Conservation (phyloP, 2,329 filamentous ascomycete genomes). For the Paecilomyces niveus region DNA sequence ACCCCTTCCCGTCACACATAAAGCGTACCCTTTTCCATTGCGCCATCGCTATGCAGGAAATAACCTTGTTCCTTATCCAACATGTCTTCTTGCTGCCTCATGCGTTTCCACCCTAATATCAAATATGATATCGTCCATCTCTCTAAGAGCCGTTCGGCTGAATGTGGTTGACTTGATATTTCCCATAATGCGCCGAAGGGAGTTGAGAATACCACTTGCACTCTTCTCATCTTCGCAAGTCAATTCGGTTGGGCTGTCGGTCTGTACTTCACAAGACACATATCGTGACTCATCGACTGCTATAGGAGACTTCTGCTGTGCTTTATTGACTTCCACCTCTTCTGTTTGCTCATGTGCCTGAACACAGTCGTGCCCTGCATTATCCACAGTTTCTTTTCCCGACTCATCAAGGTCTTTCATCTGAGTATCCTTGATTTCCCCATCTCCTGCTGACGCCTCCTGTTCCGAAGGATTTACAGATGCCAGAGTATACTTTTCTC, state of each 20-base stretch:
- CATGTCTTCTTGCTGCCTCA: conserved; percentile 55
- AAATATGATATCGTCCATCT: conserved; percentile 72
- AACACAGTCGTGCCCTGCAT: neutral
- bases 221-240: neutral
- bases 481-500: neutral
- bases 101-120: conserved; percentile 69
- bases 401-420: neutral
- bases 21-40: neutral
- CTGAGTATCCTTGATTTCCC: neutral
- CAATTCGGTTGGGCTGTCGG: conserved; percentile 9
- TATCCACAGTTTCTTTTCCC: neutral
- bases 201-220: conserved; percentile 40
- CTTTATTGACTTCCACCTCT: neutral
- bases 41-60: conserved; percentile 4
- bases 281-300: neutral
- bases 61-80: neutral
- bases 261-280: conserved; percentile 8
- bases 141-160: conserved; percentile 57
- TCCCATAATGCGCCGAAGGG: conserved; percentile 51
- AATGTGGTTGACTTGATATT: conserved; percentile 55
- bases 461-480: neutral
- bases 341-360: neutral
- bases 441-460: neutral
- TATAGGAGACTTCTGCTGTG: neutral
- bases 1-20: neutral